Base-by-base conservation (phyloP, 306 rosid species). In the Quercus alba region DNA sequence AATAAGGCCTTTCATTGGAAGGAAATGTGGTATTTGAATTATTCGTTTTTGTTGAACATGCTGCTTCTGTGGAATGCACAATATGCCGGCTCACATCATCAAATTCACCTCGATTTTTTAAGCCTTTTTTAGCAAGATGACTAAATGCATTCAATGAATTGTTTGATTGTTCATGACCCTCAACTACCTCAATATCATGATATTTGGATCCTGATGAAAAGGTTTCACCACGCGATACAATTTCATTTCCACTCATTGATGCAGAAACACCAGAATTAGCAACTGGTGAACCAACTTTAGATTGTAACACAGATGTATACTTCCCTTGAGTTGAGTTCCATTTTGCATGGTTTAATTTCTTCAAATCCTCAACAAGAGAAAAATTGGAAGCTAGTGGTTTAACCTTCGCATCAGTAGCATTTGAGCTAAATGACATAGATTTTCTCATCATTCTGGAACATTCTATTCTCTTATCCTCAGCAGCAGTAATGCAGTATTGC, bases 341-440 rank as follows among this genome's bases (percentile, higher is more conserved):
- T 54, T 55, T 76, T 70, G 64, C 55, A 54, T 67, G 52, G 44
- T 54, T 17, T 41, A 56, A 25, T 6, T 69, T 77, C 77, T 77
- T 80, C 25, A 73, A 76, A 19, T 44, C 73, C 38, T 71, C 75
- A 51, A 56, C 13, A 46, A 0, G 28, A 75, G 18, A 41, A 28
- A 6, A 66, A 44, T 41, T 35, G 10, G 20, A 21, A 55, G 20
- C 41, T 7, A 46, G 69, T 49, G n/a, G 19, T 62, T 19, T 64
- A 81, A 62, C 80, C 25, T 52, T 51, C 33, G 86, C 79, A 72
- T 61, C 15, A 10, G 19, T 18, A 71, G 64, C 69, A 57, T 79
- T 79, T 56, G 75, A 26, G 23, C 33, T 6, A 59, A 44, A 78
- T 76, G 85, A 56, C 70, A 81, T 30, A 68, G 77, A 68, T 80